These are phyloP conservation scores for Auxenochlorella protothecoides DNA, from an alignment of 139 green algal species.

Conservation along the genomic window DNA sequence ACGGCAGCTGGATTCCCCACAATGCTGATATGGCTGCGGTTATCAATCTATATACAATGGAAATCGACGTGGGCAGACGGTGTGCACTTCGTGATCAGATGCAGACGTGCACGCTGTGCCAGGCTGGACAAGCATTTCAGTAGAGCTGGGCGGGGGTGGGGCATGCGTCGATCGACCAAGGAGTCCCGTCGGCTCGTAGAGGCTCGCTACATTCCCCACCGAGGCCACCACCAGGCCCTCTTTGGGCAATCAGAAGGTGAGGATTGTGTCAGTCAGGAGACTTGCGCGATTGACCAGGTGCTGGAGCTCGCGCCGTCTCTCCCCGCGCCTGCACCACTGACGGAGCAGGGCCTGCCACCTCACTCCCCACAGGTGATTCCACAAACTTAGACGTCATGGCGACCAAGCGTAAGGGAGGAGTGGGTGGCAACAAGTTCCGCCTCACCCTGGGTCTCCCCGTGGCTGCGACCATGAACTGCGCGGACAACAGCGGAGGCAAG, in stretches of 20 bases:
- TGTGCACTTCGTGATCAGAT: too few relatives aligned
- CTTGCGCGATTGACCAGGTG: not conserved
- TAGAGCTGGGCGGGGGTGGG: too few relatives aligned
- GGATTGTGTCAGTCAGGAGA: too few relatives aligned
- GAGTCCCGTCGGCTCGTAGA: too few relatives aligned
- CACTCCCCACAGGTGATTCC: not conserved
- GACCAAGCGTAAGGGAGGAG: slow-evolving; percentile 52
- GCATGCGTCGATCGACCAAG: too few relatives aligned
- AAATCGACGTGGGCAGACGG: too few relatives aligned
- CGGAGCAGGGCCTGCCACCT: not conserved
- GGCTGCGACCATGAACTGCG: slow-evolving; percentile 95
- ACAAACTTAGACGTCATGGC: slow-evolving; percentile 16
- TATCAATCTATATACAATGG: too few relatives aligned
- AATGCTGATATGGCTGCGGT: too few relatives aligned
- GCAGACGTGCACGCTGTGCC: too few relatives aligned
- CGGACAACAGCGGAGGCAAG: slow-evolving; percentile 85
- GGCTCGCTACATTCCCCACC: too few relatives aligned
- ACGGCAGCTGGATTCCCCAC: too few relatives aligned
- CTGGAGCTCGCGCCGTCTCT: not conserved
- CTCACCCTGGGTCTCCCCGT: slow-evolving; percentile 95
- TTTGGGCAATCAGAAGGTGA: not conserved
- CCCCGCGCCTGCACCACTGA: not conserved
- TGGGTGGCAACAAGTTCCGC: slow-evolving; percentile 94
- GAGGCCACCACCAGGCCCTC: not conserved
- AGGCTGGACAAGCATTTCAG: too few relatives aligned